Base-by-base conservation (phyloP, 1,139 yeast genomes). In the Blastobotrys ciferrii region DNA sequence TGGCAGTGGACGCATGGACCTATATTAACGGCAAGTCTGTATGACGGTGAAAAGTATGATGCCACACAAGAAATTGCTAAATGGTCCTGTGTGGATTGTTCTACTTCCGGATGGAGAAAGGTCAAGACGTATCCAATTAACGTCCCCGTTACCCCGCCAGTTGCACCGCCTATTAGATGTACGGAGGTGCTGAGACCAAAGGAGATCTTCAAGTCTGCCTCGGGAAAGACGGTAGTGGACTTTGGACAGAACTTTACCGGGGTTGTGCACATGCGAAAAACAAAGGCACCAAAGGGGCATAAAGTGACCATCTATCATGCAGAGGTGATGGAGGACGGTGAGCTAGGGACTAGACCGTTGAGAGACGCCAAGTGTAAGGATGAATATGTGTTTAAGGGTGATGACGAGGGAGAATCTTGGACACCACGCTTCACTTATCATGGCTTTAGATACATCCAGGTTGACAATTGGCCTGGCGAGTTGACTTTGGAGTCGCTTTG, bases 321-420 rank as follows among this genome's bases (percentile, higher is more conserved):
- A 14, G 62, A 58, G 42, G 62, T 58, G 11, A 32, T 58, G 55
- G 62, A 58, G 38, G 47, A 58, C 18, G 62, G 58, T n/a, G 62
- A 58, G 47, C 49, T 58, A 5, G 60, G 61, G 14, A 45, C 52
- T 9, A 35, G 60, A 20, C 58, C 61, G 11, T 51, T 58, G 32
- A 32, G 61, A 12, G 49, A 18, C 23, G 61, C 59, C 9, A 49
- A 48, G 32, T 45, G 50, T 30, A 51, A 54, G 9, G 61, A 58
- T 43, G 23, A 36, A 5, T 58, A 55, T 37, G 47, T 48, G 1
- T 51, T 54, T 48, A 52, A 48, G 23, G 62, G 60, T 9, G 51
- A 45, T n/a, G 7, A 20, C 4, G 42, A 44, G 7, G 59, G 58
- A 11, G 60, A 57, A 38, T 47, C 33, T 7, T 58, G 52, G 51